Conservation (phyloP, 1,139 yeast species). For the Scheffersomyces segobiensis region DNA sequence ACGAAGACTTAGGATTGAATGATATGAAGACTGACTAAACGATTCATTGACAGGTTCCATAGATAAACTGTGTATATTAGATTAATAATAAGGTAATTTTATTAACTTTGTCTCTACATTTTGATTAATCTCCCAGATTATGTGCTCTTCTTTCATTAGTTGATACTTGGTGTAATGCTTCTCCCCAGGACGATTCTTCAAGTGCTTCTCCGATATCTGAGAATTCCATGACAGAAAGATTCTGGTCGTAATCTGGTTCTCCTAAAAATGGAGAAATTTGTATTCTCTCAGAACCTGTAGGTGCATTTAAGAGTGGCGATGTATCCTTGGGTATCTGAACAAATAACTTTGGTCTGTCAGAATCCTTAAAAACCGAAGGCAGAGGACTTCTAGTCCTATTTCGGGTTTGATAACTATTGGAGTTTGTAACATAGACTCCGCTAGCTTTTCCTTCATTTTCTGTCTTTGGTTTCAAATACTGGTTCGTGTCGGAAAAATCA, state of each 20-base stretch:
- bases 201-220: constrained; percentile 25
- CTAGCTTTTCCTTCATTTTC: constrained; percentile 15
- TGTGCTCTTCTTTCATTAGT: background rate
- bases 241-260: constrained; percentile 3
- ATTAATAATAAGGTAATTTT: background rate
- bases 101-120: background rate
- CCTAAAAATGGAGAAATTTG: constrained; percentile 11
- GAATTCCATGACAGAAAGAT: constrained; percentile 22
- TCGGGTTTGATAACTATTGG: constrained; percentile 23
- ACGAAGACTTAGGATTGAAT: constrained; percentile 87
- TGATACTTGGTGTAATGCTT: constrained; percentile 14
- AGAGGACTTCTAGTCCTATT: constrained; percentile 4
- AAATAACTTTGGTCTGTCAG: constrained; percentile 17
- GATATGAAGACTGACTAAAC: constrained; percentile 60
- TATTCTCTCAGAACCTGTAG: background rate
- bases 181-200: constrained; percentile 30
- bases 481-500: background rate
- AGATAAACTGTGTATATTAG: background rate
- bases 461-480: background rate
- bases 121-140: background rate
- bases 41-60: background rate
- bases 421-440: constrained; percentile 33
- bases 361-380: constrained; percentile 6
- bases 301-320: constrained; percentile 5
- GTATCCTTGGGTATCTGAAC: constrained; percentile 18